Base-by-base conservation (phyloP, 306 rosid genomes). In the Pueraria montana region DNA sequence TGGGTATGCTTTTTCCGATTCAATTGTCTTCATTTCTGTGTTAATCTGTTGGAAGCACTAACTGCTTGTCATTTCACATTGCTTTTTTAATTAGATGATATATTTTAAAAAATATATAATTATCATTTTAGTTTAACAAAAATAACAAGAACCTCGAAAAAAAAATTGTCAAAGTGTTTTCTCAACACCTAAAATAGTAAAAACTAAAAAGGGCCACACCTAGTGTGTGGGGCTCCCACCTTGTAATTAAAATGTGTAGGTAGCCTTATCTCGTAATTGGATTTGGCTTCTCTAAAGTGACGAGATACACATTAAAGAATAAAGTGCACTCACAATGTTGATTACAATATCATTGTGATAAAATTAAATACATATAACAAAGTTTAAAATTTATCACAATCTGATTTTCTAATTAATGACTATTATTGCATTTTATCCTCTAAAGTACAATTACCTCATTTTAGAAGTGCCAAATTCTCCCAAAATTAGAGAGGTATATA, bases 1-100 rank as follows among this genome's bases (percentile, higher is more conserved):
- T 95, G 98, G 98, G 98, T 95, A 89, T 49, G 85, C 49, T 79
- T 62, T 56, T 65, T 78, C 30, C 5, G 26, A 74, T 74, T 85
- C 55, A 40, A 62, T 63, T 65, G 30, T 32, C 43, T 17, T 86
- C 64, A 21, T 55, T 6, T 50, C 30, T 61, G 42, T 50, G 7
- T 68, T 45, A 50, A 1, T 50, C 11, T 43, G 38, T 46, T 40
- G n/a, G 8, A 38, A 34, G 2, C 23, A 67, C 21, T 23, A 64
- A 61, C 1, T 9, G 38, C 4, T 6, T 18, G n/a, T 32, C 34
- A 66, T 34, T n/a, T 66, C n/a, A 11, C 26, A 53, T 53, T 53
- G 61, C 26, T 53, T 53, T 50, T 49, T 17, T 49, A 49, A 49
- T 16, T 17, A n/a, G 17, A 52, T n/a, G 55, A 49, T 52, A 17